phyloP scores from a whole-genome alignment of 2,329 filamentous ascomycete genomes.

The Aureobasidium uvarum region DNA sequence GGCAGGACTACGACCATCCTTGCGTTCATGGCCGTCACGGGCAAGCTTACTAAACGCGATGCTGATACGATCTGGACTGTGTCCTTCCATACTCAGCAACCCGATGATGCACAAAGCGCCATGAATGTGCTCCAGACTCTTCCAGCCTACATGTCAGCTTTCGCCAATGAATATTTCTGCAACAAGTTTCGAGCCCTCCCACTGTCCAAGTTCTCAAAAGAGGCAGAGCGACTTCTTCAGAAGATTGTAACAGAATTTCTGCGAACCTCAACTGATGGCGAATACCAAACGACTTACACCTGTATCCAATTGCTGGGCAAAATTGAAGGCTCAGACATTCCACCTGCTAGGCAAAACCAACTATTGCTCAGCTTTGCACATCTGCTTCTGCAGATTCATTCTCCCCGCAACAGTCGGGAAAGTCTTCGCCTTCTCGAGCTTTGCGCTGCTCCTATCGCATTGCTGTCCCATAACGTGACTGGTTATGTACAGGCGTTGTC shows the following conservation, averaged over 20 bases:
- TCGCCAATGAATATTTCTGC: conserved; percentile 63
- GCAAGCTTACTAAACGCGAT: conserved; percentile 67
- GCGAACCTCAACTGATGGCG: not conserved
- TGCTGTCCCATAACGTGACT: not conserved
- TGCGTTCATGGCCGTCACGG: conserved; percentile 79
- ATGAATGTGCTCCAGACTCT: conserved; percentile 62
- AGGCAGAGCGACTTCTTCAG: not conserved
- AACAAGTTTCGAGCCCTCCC: conserved; percentile 52
- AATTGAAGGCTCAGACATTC: not conserved
- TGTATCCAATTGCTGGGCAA: conserved; percentile 6
- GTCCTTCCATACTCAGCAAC: conserved; percentile 76
- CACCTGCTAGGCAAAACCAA: not conserved
- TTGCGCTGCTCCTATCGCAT: not conserved
- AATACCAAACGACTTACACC: not conserved
- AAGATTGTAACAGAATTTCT: not conserved
- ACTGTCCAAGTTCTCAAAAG: not conserved
- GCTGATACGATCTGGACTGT: conserved; percentile 83
- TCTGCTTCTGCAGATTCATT: not conserved
- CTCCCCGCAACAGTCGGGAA: not conserved
- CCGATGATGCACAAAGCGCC: conserved; percentile 77
- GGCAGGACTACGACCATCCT: conserved; percentile 77
- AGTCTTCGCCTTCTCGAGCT: not conserved
- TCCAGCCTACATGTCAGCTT: conserved; percentile 46
- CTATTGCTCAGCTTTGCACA: not conserved
- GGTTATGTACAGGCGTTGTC: conserved; percentile 8